phyloP scores from a whole-genome alignment of 345 rosid genomes.

The Geranium rotundifolium region DNA sequence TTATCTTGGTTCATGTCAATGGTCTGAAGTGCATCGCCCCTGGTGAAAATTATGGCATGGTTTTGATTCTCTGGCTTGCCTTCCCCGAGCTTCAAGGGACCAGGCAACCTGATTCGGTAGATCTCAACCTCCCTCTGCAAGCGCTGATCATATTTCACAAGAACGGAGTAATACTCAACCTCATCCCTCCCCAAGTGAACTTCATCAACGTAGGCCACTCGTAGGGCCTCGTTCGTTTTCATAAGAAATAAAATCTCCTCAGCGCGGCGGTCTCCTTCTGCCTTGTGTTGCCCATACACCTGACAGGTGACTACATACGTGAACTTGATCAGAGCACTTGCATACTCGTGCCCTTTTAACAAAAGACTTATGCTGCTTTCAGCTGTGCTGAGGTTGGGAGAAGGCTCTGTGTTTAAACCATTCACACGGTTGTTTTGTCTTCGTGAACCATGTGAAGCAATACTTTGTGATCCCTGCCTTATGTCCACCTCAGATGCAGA shows the following conservation, averaged over 20 bases:
- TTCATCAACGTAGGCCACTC: constrained; percentile 90
- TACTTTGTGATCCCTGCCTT: constrained; percentile 37
- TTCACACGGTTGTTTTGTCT: constrained; percentile 17
- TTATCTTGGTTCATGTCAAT: constrained; percentile 95
- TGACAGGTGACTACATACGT: constrained; percentile 80
- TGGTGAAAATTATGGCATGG: constrained; percentile 86
- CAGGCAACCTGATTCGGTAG: constrained; percentile 79
- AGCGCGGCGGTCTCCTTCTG: constrained; percentile 63
- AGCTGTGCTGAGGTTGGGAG: no score
- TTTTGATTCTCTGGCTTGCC: constrained; percentile 98
- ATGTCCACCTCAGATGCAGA: constrained; percentile 81
- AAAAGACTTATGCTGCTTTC: constrained; percentile 34
- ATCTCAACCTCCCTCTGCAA: constrained; percentile 70
- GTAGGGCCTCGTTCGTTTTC: constrained; percentile 71
- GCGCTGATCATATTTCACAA: constrained; percentile 69
- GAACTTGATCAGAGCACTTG: constrained; percentile 74
- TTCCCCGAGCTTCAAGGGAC: constrained; percentile 81
- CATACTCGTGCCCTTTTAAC: constrained; percentile 78
- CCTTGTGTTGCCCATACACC: constrained; percentile 69
- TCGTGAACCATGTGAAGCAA: constrained; percentile 33
- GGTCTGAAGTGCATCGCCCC: constrained; percentile 91
- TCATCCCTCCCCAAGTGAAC: constrained; percentile 41
- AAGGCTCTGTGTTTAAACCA: constrained; percentile 13
- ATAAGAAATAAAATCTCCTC: constrained; percentile 62
- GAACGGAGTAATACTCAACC: constrained; percentile 63